phyloP scores from a whole-genome alignment of 78 protist species.

The Dictyostelium purpureum region DNA sequence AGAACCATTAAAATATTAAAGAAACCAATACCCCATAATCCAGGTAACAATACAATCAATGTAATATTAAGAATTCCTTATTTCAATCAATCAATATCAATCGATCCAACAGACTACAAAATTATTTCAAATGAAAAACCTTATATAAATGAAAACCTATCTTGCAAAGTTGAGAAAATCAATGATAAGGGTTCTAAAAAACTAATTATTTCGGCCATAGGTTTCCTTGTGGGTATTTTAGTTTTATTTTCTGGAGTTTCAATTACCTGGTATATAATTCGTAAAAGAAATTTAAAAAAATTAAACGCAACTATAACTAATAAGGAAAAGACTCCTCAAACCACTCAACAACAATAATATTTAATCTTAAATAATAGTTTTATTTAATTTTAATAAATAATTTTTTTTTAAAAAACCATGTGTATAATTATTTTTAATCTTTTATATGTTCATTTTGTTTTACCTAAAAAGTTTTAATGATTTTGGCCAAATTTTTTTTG shows the following conservation, averaged over 20 bases:
- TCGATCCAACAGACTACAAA: neutral
- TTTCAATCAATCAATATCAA: neutral
- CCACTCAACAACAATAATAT: no score
- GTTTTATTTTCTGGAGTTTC: neutral
- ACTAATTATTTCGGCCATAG: neutral
- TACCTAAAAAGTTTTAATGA: no score
- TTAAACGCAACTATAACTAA: no score
- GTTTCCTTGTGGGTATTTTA: neutral
- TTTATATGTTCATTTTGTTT: no score
- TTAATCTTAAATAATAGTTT: neutral
- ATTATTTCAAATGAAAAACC: constrained; percentile 2
- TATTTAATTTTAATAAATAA: no score
- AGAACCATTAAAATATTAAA: neutral
- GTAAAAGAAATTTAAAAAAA: neutral
- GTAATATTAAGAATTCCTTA: neutral
- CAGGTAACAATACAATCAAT: neutral
- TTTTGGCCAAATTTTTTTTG: no score
- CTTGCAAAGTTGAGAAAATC: neutral
- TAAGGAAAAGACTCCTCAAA: no score
- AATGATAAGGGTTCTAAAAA: neutral
- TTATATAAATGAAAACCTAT: neutral
- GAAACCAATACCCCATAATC: neutral
- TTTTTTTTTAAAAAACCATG: no score
- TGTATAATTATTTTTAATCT: no score
- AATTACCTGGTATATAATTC: neutral